Percentiles rank a stretch among this genome's conserved stretches.
Conservation (phyloP, 2,329 filamentous ascomycete genomes). For the Fusarium neocosmosporiellum region DNA sequence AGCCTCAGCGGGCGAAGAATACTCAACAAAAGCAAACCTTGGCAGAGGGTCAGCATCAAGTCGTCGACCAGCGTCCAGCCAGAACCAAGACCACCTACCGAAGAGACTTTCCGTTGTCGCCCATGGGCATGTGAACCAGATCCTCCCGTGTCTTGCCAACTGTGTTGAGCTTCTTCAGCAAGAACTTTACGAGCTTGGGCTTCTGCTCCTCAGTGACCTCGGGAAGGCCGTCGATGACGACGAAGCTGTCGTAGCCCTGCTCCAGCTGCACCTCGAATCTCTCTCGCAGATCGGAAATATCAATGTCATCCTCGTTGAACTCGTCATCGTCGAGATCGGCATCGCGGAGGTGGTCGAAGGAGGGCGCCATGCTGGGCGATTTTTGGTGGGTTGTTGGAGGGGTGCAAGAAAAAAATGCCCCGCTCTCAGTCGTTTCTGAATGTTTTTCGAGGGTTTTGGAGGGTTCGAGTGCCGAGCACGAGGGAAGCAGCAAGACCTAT, state of each 20-base stretch:
- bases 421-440: constrained; percentile 46
- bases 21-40: constrained; percentile 98
- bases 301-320: constrained; percentile 92
- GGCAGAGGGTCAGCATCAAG: constrained; percentile 24
- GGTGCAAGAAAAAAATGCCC: constrained; percentile 51
- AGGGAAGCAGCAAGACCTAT: constrained; percentile 29
- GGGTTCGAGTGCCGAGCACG: constrained; percentile 30
- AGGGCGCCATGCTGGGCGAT: constrained; percentile 79
- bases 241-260: constrained; percentile 94
- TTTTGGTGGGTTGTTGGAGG: constrained; percentile 46
- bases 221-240: constrained; percentile 94
- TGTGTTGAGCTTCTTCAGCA: constrained; percentile 90
- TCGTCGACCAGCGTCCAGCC: background rate
- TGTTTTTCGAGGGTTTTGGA: constrained; percentile 32
- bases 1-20: constrained; percentile 89
- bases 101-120: constrained; percentile 85
- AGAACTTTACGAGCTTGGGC: constrained; percentile 94
- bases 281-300: constrained; percentile 92
- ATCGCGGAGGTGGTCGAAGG: constrained; percentile 92
- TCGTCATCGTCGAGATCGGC: constrained; percentile 88
- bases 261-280: constrained; percentile 97
- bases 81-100: constrained; percentile 67
- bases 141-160: constrained; percentile 90
- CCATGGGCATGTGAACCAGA: constrained; percentile 92
- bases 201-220: constrained; percentile 90